phyloP scores from a whole-genome alignment of 176 grass and related monocot genomes.

The Themeda triandra region DNA sequence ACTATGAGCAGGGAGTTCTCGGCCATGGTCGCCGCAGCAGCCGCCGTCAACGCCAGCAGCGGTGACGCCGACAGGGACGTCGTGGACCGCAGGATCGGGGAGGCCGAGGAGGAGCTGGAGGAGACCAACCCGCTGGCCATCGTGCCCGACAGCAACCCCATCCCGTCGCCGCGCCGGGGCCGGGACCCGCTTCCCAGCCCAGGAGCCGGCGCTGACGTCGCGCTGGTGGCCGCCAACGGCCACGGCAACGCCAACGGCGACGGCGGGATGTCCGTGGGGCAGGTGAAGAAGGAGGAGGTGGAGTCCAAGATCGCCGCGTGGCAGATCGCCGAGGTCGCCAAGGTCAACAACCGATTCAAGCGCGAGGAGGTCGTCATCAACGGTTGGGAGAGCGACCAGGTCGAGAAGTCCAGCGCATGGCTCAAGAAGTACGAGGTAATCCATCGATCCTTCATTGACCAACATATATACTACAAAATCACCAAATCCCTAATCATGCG shows the following conservation, averaged over 20 bases:
- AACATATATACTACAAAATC: too few relatives aligned
- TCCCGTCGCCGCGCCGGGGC: constrained; percentile 65
- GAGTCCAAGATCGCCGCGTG: constrained; percentile 96
- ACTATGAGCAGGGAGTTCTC: constrained; percentile 76
- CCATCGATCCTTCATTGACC: background rate
- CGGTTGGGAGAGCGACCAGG: constrained; percentile 81
- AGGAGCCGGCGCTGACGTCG: background rate
- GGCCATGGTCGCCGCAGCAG: constrained; percentile 73
- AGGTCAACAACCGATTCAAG: constrained; percentile 96
- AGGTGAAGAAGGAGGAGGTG: constrained; percentile 91
- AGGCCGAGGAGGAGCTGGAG: constrained; percentile 69
- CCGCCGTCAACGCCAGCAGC: constrained; percentile 30
- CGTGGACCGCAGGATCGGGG: constrained; percentile 43
- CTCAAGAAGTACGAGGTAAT: constrained; percentile 91
- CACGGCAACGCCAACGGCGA: background rate
- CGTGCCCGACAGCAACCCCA: constrained; percentile 80
- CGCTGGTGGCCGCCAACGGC: background rate
- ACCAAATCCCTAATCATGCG: background rate
- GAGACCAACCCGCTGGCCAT: constrained; percentile 91
- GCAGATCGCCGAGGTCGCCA: constrained; percentile 90
- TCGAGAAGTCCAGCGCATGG: constrained; percentile 73
- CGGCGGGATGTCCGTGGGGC: constrained; percentile 51
- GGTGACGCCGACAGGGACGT: background rate
- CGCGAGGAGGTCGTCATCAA: constrained; percentile 91
- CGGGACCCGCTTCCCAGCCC: background rate